A percentile compares a stretch with the other conserved stretches of the same genome.
Conservation (phyloP, 345 rosid species). For the Lagerstroemia speciosa region DNA sequence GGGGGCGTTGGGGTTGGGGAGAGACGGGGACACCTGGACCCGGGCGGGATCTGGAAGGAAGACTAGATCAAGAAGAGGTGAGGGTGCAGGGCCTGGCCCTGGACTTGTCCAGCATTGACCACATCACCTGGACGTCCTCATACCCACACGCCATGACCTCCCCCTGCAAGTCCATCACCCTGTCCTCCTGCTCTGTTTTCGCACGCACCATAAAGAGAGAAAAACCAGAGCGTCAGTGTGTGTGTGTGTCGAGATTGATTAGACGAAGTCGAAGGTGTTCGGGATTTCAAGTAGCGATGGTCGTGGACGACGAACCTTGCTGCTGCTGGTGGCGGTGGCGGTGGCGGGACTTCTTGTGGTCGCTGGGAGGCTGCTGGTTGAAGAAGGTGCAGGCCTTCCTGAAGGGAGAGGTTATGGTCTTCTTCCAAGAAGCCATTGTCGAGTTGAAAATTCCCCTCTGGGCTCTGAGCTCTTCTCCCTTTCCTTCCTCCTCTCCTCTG, state of each 20-base stretch:
- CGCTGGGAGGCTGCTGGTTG: slow-evolving; percentile 35
- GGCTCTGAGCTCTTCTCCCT: background rate
- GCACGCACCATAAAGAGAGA: background rate
- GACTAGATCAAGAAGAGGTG: slow-evolving; percentile 26
- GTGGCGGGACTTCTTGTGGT: slow-evolving; percentile 30
- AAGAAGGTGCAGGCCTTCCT: slow-evolving; percentile 75
- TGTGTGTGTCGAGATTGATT: no score
- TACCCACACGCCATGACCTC: slow-evolving; percentile 92
- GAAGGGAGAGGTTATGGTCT: slow-evolving; percentile 70
- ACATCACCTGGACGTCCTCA: slow-evolving; percentile 90
- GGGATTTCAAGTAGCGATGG: background rate
- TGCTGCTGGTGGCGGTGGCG: no score
- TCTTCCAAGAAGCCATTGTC: slow-evolving; percentile 70
- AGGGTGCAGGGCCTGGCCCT: slow-evolving; percentile 42
- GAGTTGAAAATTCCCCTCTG: no score
- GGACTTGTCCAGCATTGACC: slow-evolving; percentile 94
- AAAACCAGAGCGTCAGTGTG: background rate
- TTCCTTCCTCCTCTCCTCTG: background rate
- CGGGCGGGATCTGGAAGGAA: background rate
- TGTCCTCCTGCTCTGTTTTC: slow-evolving; percentile 39
- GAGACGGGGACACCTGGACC: no score
- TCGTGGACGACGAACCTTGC: slow-evolving; percentile 5
- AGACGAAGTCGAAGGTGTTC: background rate
- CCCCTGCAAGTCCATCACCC: slow-evolving; percentile 62
- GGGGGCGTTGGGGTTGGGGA: no score